Evolutionary conservation across 495 filamentous ascomycete species (phyloP), one percentile per base, ranked within the genome.

Genomic region (Clavariopsis aquatica): DNA sequence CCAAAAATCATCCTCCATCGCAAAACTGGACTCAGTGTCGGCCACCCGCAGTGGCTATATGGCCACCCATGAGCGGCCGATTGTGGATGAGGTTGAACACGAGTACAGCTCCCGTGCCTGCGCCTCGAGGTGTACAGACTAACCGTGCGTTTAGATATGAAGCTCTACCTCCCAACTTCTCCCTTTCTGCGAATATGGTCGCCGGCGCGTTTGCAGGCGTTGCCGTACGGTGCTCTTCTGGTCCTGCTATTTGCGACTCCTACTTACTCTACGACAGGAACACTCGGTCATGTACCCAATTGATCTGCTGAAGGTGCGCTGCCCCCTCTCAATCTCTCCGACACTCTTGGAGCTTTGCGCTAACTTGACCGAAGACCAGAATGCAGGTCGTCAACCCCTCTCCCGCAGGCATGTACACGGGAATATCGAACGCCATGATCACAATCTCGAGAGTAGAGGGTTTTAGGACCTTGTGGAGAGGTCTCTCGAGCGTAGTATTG

Each of bases 241-340:
- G 29, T 43, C 13, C 27, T 53, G 70, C 83, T 83, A 17, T 31
- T 5, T 12, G 20, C 19, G 12, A 17, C 49, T 31, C 52, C 17
- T 51, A 47, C 62, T 67, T 57, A 67, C 64, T 6, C n/a, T 19
- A 49, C 23, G 23, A 36, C 64, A 78, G 77, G 89, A 93, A 78
- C 91, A 93, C 76, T 93, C 93, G 54, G 91, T 95, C 65, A 96
- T 99, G 94, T 99, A 99, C 70, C 94, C 94, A 9, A 89, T 99
- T 66, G 94, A 99, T 79, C 85, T 96, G 65, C 87, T 99, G 61
- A 99, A 99, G 87, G 95, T 97, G 80, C 76, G 83, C 74, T 58
- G 22, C 56, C 69, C 19, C 38, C 15, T 6, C 17, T 41, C 19
- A 9, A 20, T 10, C 45, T 12, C n/a, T 56, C 20, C 29, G 10